Evolutionary conservation across 208 protist species (phyloP).

Genomic region (Herpetomonas samuelpessoai): DNA sequence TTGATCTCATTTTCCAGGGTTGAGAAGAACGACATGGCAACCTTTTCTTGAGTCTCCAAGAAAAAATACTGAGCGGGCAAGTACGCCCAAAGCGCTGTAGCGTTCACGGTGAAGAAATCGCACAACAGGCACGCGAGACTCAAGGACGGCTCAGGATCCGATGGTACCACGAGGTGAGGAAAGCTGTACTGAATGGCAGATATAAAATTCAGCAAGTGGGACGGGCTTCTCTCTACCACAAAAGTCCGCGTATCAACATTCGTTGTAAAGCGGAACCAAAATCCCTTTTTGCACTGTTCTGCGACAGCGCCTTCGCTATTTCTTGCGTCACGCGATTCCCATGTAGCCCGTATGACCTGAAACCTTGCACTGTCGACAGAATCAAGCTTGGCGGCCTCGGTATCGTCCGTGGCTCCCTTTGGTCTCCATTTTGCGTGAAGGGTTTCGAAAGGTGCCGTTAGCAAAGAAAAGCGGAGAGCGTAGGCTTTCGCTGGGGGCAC

Average conservation of each 20-base stretch:
- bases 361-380: background rate
- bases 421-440: conserved; percentile 19
- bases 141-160: conserved; percentile 6
- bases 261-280: conserved; percentile 16
- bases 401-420: background rate
- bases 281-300: conserved; percentile 12
- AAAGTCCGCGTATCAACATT: conserved; percentile 21
- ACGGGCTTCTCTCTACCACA: conserved; percentile 17
- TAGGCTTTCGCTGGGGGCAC: conserved; percentile 4
- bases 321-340: background rate
- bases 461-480: conserved; percentile 13
- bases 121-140: conserved; percentile 14
- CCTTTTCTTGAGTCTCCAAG: conserved; percentile 29
- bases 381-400: background rate
- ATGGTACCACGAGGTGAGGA: conserved; percentile 36
- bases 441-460: conserved; percentile 15
- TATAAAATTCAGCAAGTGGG: conserved; percentile 26
- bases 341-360: background rate
- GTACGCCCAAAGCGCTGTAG: conserved; percentile 19
- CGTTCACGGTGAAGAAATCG: conserved; percentile 25
- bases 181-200: conserved; percentile 33
- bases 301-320: background rate
- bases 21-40: conserved; percentile 22
- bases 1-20: conserved; percentile 24
- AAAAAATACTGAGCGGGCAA: conserved; percentile 41